Base-by-base conservation (phyloP, 2,329 filamentous ascomycete species). In the Colletotrichum sojae region DNA sequence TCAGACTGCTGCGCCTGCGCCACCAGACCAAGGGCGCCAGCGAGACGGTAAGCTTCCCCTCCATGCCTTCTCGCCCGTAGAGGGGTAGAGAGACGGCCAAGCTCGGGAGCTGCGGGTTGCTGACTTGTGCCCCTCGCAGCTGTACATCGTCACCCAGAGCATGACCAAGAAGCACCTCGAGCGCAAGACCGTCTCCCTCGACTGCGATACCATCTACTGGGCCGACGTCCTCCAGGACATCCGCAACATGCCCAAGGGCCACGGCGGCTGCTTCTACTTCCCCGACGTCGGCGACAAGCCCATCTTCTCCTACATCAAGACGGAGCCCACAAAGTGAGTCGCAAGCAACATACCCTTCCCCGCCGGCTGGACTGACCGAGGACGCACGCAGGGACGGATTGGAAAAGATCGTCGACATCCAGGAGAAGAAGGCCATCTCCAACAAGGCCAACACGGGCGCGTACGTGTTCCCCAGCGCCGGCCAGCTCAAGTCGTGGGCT, bases 201-300 rank as follows among this genome's bases (percentile, higher is more conserved):
- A 78, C 65, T 78, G 76, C 70, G 76, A 78, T n/a, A 78, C 76
- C 46, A 76, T 78, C 65, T 77, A 77, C 72, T 78, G 75, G 76
- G 73, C 72, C 46, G 76, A 78, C 45, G 71, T 78, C 36, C 74
- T 78, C 4, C 67, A 73, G 46, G 59, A 74, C 13, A 71, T 74
- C 36, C 73, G 76, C 27, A 66, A 73, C 58, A 74, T 77, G 73
- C 74, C 75, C 15, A 25, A 67, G 20, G 69, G 69, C 51, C 71
- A 76, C 55, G 75, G 75, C 51, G 75, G 71, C 22, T 75, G 73
- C 66, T 71, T 76, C 68, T 75, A 75, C 67, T 76, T 78, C 58
- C 70, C 71, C 18, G 72, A 78, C 60, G 70, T 74, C 22, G 75
- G 75, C 20, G 71, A 76, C 63, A 74, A 75, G 58, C 76, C 76